A percentile compares a stretch with the other conserved stretches of the same genome.
These are phyloP conservation scores for Dacryopinax spathularia DNA, from an alignment of 768 basidiomycete genomes.

Conservation along the genomic window DNA sequence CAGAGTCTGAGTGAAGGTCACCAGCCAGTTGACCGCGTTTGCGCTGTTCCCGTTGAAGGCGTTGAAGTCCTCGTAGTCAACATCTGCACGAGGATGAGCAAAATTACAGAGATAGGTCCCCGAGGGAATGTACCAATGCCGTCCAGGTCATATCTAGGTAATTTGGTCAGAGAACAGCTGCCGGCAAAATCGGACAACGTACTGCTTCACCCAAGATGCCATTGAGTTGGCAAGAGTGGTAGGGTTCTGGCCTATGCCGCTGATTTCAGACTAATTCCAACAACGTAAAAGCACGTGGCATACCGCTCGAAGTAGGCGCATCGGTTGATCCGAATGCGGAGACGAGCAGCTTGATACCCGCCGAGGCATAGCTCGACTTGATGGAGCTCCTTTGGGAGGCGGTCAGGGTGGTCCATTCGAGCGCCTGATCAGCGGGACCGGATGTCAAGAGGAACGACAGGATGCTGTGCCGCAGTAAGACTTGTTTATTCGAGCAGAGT, in stretches of 20 bases:
- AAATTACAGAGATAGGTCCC: neutral
- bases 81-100: neutral
- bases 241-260: neutral
- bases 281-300: neutral
- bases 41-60: neutral
- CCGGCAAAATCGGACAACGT: too few species aligned
- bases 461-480: neutral
- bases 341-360: constrained; percentile 50
- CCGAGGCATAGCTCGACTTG: constrained; percentile 40
- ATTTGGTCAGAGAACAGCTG: too few species aligned
- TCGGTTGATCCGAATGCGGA: constrained; percentile 30
- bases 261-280: neutral
- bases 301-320: constrained; percentile 38
- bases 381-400: constrained; percentile 33
- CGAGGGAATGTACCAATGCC: neutral
- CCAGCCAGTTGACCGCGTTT: constrained; percentile 8
- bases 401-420: constrained; percentile 39
- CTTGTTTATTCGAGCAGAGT: neutral
- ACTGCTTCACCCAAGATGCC: constrained; percentile 7
- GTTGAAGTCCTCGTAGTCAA: constrained; percentile 12
- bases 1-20: constrained; percentile 8
- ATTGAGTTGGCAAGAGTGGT: neutral
- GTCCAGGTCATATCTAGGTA: constrained; percentile 9
- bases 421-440: constrained; percentile 26
- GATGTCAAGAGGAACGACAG: constrained; percentile 23